Evolutionary conservation across 352 stramenopile species (phyloP).

Genomic region (Peronospora destructor): DNA sequence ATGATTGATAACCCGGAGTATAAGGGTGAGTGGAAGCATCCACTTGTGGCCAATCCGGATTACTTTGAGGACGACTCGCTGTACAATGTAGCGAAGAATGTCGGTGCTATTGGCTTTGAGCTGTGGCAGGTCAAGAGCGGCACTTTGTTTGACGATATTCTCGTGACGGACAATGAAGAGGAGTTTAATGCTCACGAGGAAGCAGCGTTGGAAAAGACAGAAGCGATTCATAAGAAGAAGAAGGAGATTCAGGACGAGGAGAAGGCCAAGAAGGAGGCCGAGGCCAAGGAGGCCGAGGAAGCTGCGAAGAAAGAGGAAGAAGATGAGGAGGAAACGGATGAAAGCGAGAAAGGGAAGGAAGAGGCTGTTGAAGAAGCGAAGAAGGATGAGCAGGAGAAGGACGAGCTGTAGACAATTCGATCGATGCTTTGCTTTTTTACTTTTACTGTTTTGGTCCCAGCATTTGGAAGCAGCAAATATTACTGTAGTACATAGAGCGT

Average conservation of each 20-base stretch:
- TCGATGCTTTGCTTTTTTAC: constrained; percentile 4
- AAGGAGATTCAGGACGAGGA: constrained; percentile 73
- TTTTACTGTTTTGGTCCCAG: constrained; percentile 28
- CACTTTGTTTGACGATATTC: constrained; percentile 99
- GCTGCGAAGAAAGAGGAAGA: constrained; percentile 65
- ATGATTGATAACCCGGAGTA: constrained; percentile 99
- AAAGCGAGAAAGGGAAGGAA: constrained; percentile 31
- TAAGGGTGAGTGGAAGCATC: constrained; percentile 97
- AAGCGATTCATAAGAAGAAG: constrained; percentile 74
- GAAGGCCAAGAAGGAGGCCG: constrained; percentile 57
- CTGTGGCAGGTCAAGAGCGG: constrained; percentile 98
- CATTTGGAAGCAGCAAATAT: constrained; percentile 11
- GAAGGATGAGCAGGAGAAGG: constrained; percentile 57
- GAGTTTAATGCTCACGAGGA: constrained; percentile 96
- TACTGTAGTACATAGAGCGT: constrained; percentile 15
- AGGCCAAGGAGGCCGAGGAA: constrained; percentile 63
- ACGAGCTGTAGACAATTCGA: constrained; percentile 38
- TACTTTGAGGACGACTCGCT: constrained; percentile 93
- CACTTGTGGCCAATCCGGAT: constrained; percentile 95
- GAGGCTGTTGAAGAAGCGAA: constrained; percentile 71
- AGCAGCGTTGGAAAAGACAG: constrained; percentile 81
- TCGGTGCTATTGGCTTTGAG: constrained; percentile 97
- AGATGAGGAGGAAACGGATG: constrained; percentile 42
- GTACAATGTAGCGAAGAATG: constrained; percentile 93
- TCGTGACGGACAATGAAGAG: constrained; percentile 95